Conservation (phyloP, 139 green algal genomes). For the Chlorella vulgaris region DNA sequence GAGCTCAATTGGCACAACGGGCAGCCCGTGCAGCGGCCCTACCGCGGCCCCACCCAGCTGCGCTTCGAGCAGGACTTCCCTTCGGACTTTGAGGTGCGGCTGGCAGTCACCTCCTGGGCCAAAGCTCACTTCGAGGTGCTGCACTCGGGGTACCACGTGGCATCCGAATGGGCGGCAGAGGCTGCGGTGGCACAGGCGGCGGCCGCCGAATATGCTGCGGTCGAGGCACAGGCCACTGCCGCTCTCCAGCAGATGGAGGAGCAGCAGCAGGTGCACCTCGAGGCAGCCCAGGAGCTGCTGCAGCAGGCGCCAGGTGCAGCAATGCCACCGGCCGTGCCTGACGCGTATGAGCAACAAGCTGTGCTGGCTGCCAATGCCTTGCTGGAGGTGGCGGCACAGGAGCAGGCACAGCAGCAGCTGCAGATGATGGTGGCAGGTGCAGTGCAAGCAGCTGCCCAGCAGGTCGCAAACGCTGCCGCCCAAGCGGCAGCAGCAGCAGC, state of each 20-base stretch:
- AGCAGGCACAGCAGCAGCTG: neutral
- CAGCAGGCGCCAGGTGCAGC: neutral
- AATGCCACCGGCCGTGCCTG: neutral
- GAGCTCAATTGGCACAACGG: constrained; percentile 63
- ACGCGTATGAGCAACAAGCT: neutral
- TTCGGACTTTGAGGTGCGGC: constrained; percentile 35
- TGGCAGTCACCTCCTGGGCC: constrained; percentile 62
- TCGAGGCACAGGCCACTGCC: too few species aligned
- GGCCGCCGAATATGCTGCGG: too few species aligned
- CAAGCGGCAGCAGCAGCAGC: neutral
- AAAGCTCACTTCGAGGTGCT: constrained; percentile 66
- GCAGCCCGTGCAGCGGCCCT: constrained; percentile 56
- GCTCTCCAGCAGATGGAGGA: too few species aligned
- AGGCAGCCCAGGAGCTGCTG: too few species aligned
- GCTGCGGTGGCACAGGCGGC: too few species aligned
- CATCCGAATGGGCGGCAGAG: neutral
- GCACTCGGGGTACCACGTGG: constrained; percentile 32
- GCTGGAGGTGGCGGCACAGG: neutral
- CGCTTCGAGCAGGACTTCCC: constrained; percentile 55
- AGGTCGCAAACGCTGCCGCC: neutral
- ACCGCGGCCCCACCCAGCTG: constrained; percentile 49
- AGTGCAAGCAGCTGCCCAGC: neutral
- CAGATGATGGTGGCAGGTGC: neutral
- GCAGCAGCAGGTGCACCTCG: too few species aligned
- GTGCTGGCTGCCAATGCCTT: neutral